phyloP scores from a whole-genome alignment of 2,329 filamentous ascomycete genomes.

The Fonsecaea pugnacius region DNA sequence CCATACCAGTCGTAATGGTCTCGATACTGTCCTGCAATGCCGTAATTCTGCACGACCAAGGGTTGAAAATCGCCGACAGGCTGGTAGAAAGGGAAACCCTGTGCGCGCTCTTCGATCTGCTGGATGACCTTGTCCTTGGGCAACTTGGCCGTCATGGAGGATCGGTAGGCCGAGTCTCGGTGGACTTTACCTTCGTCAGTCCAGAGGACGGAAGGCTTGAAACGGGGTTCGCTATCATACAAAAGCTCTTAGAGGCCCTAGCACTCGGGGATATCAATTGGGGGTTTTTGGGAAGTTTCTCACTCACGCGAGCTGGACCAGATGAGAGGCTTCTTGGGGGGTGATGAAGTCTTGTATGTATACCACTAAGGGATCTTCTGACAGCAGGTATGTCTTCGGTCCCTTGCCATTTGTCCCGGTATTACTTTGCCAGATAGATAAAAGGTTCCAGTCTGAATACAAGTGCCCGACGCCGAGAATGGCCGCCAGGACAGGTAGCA shows the following conservation, averaged over 20 bases:
- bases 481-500: neutral
- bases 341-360: constrained; percentile 7
- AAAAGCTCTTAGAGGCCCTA: neutral
- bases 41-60: constrained; percentile 7
- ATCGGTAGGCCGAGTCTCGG: constrained; percentile 7
- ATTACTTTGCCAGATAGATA: neutral
- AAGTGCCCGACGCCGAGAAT: neutral
- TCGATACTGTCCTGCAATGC: constrained; percentile 8
- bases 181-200: constrained; percentile 6
- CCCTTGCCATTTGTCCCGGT: neutral
- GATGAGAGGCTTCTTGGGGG: constrained; percentile 8
- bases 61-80: constrained; percentile 1
- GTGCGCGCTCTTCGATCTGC: constrained; percentile 5
- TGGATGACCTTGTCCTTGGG: neutral
- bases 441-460: neutral
- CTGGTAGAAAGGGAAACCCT: neutral
- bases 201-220: constrained; percentile 6
- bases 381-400: constrained; percentile 2
- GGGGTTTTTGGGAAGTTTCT: neutral
- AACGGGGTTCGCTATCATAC: neutral
- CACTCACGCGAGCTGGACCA: constrained; percentile 11
- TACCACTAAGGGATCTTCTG: constrained; percentile 9
- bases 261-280: neutral
- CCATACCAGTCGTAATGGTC: constrained; percentile 14
- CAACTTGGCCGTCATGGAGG: constrained; percentile 7